A percentile compares a stretch with the other conserved stretches of the same genome.
These are phyloP conservation scores for Ephemerocybe angulata DNA, from an alignment of 768 basidiomycete genomes.

Conservation along the genomic window DNA sequence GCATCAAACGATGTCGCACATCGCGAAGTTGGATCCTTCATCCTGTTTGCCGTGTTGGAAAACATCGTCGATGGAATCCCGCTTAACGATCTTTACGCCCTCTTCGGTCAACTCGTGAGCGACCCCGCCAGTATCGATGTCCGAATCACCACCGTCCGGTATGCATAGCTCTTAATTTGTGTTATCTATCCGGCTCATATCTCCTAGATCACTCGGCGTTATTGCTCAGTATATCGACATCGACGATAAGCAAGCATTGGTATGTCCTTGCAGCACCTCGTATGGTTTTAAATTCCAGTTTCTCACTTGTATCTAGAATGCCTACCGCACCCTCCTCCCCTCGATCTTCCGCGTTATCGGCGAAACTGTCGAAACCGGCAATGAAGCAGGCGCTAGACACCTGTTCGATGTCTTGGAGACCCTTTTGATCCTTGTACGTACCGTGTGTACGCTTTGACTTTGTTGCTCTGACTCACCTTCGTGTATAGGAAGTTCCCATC, in stretches of 20 bases:
- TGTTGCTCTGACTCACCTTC: constrained; percentile 2
- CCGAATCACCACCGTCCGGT: constrained; percentile 85
- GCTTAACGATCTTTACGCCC: constrained; percentile 68
- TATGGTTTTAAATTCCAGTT: not conserved
- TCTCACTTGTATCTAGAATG: constrained; percentile 46
- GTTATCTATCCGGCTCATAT: constrained; percentile 9
- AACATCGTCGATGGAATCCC: constrained; percentile 88
- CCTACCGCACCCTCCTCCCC: constrained; percentile 85
- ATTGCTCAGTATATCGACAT: constrained; percentile 89
- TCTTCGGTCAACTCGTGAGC: constrained; percentile 66
- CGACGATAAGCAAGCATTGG: constrained; percentile 85
- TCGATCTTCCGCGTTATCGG: constrained; percentile 86
- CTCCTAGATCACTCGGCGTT: constrained; percentile 73
- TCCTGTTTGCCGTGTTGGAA: constrained; percentile 88
- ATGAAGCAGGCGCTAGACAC: constrained; percentile 81
- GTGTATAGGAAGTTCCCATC: constrained; percentile 82
- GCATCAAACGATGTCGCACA: constrained; percentile 63
- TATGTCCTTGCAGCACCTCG: constrained; percentile 37
- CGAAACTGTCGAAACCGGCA: constrained; percentile 71
- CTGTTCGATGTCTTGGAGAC: constrained; percentile 96
- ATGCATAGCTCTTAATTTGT: constrained; percentile 16
- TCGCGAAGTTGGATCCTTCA: constrained; percentile 89
- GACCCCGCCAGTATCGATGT: constrained; percentile 91
- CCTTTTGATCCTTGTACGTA: constrained; percentile 79
- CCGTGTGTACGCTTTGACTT: not conserved